Evolutionary conservation across 148 eudicot genomes (phyloP).

Genomic region (Vaccinium darrowii): DNA sequence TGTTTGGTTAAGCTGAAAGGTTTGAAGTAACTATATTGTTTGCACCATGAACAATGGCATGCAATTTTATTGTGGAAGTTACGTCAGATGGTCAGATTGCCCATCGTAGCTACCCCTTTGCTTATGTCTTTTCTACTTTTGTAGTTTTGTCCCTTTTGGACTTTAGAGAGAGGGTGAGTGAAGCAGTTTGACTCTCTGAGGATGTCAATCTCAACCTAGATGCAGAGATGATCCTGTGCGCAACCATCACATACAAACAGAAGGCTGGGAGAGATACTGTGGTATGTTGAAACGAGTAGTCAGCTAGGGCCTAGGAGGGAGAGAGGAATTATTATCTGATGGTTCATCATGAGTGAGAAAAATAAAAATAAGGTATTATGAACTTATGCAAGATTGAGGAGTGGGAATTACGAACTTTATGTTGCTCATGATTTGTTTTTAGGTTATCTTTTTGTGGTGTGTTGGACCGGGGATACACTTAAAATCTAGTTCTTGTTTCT

Average conservation of each 20-base stretch:
- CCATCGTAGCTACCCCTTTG: not conserved
- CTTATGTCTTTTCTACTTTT: not conserved
- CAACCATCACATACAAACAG: not conserved
- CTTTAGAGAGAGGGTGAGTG: not conserved
- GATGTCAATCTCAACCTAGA: not conserved
- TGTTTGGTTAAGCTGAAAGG: not conserved
- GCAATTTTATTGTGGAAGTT: not conserved
- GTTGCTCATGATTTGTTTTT: not conserved
- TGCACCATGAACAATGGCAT: not conserved
- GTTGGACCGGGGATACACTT: not conserved
- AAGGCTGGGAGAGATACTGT: not conserved
- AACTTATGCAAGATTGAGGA: not conserved
- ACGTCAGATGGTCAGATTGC: not conserved
- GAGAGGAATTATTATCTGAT: not conserved
- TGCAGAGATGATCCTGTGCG: not conserved
- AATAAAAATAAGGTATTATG: not conserved
- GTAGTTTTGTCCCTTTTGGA: not conserved
- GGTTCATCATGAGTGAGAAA: not conserved
- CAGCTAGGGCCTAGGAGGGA: not conserved
- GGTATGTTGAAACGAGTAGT: not conserved
- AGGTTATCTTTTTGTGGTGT: not conserved
- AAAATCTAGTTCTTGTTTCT: slow-evolving; percentile 2
- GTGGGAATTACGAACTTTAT: not conserved
- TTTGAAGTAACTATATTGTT: not conserved
- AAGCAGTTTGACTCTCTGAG: not conserved